Evolutionary conservation across 106 monocot species (phyloP), one percentile per base, ranked within the genome.

Genomic region (Gastrodia elata): DNA sequence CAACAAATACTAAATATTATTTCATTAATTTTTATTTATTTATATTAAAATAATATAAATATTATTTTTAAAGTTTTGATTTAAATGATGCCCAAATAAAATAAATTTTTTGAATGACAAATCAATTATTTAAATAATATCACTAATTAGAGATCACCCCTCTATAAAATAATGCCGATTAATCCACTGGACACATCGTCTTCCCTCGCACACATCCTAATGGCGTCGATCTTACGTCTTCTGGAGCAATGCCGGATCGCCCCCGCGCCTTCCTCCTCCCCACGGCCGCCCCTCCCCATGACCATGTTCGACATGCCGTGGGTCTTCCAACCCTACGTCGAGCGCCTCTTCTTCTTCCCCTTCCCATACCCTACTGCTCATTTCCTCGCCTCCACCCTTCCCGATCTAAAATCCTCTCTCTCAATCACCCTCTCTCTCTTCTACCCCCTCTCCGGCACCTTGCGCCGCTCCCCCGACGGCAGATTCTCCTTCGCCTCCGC

Each of bases 301-400:
- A 83, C 83, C 34, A 76, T 76, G 58, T 79, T 83, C 68, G 83
- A 83, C 76, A 64, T 83, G 33, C 28, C 79, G 28, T 83, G 75
- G 71, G 22, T 57, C 11, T 3, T 20, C 39, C 59, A 76, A 65
- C 49, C 32, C 15, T 79, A 83, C 4, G 87, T 87, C 22, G 77
- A 85, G 33, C 85, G 84, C 38, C 72, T 86, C 69, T 82, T 86
- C 84, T 90, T 90, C 84, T 90, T 84, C 59, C 39, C 30, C 18
- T 48, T 72, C 28, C 39, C 83, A 6, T 41, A 2, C 22, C 30
- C 39, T 7, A 72, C 43, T 8, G 39, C 65, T 10, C 37, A 64
- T 26, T 83, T 86, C 79, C 27, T 79, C 43, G 26, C 35, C 25
- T 13, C 64, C 39, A 39, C 77, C 14, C 70, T 91, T 18, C 83